phyloP scores from a whole-genome alignment of 192 early-diverging fungal species.

The Thoreauomyces humboldtii region DNA sequence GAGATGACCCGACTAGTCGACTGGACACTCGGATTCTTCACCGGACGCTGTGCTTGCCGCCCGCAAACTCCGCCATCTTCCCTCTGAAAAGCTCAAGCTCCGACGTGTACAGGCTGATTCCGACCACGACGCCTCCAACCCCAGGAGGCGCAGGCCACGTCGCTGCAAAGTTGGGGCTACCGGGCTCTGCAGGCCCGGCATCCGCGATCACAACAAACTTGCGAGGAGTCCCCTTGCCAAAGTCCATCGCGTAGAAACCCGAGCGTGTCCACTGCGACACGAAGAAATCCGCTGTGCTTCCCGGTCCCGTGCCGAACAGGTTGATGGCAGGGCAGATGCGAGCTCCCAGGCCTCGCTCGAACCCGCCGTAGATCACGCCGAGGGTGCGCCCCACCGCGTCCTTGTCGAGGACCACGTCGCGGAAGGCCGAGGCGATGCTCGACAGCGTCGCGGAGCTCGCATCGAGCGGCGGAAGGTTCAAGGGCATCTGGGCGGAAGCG shows the following conservation, averaged over 20 bases:
- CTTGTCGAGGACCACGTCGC: constrained; percentile 4
- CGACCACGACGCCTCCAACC: not conserved
- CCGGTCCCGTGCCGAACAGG: constrained; percentile 3
- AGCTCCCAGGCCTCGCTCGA: not conserved
- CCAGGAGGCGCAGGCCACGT: constrained; percentile 4
- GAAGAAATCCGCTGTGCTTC: not conserved
- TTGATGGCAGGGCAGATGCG: not conserved
- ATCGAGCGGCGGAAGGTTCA: not conserved
- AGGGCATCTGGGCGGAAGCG: not conserved
- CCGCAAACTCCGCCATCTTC: not conserved
- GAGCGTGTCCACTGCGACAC: constrained; percentile 6
- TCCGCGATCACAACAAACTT: not conserved
- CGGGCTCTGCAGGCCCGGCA: not conserved
- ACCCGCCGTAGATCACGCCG: not conserved
- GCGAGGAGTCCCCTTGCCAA: constrained; percentile 5
- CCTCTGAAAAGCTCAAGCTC: not conserved
- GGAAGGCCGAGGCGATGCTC: not conserved
- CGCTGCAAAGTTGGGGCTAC: not conserved
- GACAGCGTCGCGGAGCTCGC: constrained; percentile 1
- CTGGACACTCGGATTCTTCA: no score
- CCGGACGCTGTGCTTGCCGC: no score
- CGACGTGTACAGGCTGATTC: constrained; percentile 1
- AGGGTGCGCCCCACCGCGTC: not conserved
- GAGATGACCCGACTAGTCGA: no score
- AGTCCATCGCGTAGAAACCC: not conserved